These are phyloP conservation scores for Xylariaceae sp. DNA, from an alignment of 2,329 filamentous ascomycete species.

Conservation along the genomic window DNA sequence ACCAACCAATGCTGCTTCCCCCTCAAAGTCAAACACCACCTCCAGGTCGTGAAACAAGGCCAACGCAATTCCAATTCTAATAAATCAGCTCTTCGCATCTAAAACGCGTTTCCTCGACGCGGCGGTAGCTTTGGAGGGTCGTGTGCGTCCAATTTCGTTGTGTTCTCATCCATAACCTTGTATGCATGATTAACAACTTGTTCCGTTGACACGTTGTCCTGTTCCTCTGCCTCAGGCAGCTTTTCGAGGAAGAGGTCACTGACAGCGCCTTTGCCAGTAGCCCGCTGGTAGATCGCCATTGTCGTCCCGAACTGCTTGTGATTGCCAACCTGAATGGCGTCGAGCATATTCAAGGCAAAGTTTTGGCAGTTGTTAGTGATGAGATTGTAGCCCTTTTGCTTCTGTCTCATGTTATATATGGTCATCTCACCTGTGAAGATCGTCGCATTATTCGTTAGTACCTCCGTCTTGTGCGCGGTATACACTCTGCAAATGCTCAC, in stretches of 20 bases:
- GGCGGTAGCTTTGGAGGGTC: not conserved
- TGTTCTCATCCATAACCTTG: conserved; percentile 21
- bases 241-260: conserved; percentile 17
- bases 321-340: conserved; percentile 18
- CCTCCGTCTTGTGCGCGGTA: not conserved
- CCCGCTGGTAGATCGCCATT: conserved; percentile 17
- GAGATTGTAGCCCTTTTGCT: conserved; percentile 19
- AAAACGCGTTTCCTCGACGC: too few species aligned
- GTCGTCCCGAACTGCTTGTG: conserved; percentile 18
- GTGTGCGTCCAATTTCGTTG: conserved; percentile 18
- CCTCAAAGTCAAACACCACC: too few species aligned
- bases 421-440: conserved; percentile 18
- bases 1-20: too few species aligned
- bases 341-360: conserved; percentile 19
- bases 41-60: too few species aligned
- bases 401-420: conserved; percentile 20
- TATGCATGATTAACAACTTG: conserved; percentile 14
- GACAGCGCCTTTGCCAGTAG: conserved; percentile 15
- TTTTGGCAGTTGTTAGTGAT: conserved; percentile 22
- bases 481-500: conserved; percentile 5
- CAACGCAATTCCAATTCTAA: too few species aligned
- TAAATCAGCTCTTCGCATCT: too few species aligned
- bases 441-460: conserved; percentile 2
- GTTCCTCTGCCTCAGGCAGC: conserved; percentile 15
- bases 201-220: conserved; percentile 11